Conservation (phyloP, 768 basidiomycete genomes). For the Clathrus columnatus region DNA sequence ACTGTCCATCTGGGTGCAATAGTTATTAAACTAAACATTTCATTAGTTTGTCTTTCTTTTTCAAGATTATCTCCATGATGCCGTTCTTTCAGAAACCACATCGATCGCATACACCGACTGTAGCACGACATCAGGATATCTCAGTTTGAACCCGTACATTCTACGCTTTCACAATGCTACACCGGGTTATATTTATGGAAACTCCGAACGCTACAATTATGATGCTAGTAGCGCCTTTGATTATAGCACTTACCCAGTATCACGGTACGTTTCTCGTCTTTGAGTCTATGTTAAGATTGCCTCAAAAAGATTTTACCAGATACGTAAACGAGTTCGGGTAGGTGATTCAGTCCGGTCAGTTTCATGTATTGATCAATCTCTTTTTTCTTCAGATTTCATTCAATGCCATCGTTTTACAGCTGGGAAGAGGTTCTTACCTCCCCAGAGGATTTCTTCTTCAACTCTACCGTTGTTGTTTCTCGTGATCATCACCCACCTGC, state of each 20-base stretch:
- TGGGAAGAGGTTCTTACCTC: constrained; percentile 49
- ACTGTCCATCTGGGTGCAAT: background rate
- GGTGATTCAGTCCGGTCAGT: constrained; percentile 10
- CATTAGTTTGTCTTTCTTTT: constrained; percentile 41
- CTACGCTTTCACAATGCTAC: constrained; percentile 43
- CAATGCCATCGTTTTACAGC: constrained; percentile 53
- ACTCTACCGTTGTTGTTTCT: constrained; percentile 47
- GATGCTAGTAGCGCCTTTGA: constrained; percentile 44
- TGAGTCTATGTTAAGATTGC: background rate
- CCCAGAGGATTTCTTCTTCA: constrained; percentile 46
- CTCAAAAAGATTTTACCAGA: constrained; percentile 18
- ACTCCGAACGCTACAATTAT: constrained; percentile 50
- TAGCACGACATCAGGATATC: constrained; percentile 47
- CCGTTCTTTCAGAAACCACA: constrained; percentile 40
- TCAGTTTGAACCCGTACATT: constrained; percentile 48
- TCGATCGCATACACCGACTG: constrained; percentile 54
- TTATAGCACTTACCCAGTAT: constrained; percentile 43
- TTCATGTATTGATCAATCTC: background rate
- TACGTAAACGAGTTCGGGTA: constrained; percentile 56
- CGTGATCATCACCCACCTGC: constrained; percentile 51
- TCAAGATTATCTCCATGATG: constrained; percentile 41
- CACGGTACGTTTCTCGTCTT: constrained; percentile 24
- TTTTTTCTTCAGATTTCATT: constrained; percentile 39
- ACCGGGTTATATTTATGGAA: constrained; percentile 46
- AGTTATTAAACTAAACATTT: background rate